Percentiles rank a stretch among this genome's conserved stretches.
Conservation (phyloP, 805 yeast species). For the Candida morakotiae region DNA sequence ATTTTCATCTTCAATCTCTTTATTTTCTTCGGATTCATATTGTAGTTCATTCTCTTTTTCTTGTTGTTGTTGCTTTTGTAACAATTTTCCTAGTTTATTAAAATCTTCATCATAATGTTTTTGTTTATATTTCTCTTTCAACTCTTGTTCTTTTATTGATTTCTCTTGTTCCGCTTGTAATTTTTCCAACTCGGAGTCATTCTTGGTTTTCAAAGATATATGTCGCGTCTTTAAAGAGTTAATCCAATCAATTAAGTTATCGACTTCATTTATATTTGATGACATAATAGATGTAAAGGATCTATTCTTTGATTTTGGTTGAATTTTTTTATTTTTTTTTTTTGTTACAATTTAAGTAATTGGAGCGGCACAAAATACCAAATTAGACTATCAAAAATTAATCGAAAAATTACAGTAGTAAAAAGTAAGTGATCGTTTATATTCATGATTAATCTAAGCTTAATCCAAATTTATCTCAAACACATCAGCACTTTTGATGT, state of each 20-base stretch:
- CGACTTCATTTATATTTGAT: slow-evolving; percentile 6
- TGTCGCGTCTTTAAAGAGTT: slow-evolving; percentile 21
- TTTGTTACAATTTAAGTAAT: no score
- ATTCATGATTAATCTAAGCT: no score
- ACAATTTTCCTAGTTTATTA: slow-evolving; percentile 9
- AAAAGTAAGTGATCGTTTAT: no score
- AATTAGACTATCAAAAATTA: no score
- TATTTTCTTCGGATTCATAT: neutral
- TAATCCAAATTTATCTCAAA: no score
- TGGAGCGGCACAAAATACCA: no score
- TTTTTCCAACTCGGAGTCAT: slow-evolving; percentile 13
- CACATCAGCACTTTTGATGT: no score
- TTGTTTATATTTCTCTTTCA: slow-evolving; percentile 19
- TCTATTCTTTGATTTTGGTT: no score
- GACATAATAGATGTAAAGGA: neutral
- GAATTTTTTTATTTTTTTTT: no score
- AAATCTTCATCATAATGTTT: slow-evolving; percentile 16
- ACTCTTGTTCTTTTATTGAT: slow-evolving; percentile 16
- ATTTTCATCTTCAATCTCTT: slow-evolving; percentile 1
- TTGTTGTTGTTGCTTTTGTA: no score
- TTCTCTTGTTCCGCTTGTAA: slow-evolving; percentile 12
- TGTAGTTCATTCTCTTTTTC: slow-evolving; percentile 1
- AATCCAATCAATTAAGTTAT: slow-evolving; percentile 28
- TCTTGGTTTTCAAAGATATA: slow-evolving; percentile 14
- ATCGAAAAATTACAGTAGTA: no score